These are phyloP conservation scores for Pythium dissotocum DNA, from an alignment of 352 stramenopile species.

Conservation along the genomic window DNA sequence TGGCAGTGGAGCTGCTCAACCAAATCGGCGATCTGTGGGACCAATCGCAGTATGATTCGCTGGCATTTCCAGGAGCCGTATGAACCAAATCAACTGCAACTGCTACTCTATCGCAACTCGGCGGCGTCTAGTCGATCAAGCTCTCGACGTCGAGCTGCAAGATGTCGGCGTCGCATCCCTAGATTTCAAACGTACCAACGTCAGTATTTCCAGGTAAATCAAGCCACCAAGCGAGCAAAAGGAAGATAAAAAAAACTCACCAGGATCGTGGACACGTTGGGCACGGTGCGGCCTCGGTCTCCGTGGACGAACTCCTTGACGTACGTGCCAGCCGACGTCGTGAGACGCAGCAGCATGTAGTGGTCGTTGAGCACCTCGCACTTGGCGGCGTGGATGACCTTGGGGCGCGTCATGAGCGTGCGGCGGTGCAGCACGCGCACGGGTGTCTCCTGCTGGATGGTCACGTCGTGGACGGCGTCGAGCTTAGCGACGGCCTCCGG, in stretches of 20 bases:
- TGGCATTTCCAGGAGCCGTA: slow-evolving; percentile 52
- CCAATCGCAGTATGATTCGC: slow-evolving; percentile 74
- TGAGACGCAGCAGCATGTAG: slow-evolving; percentile 96
- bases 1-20: slow-evolving; percentile 49
- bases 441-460: slow-evolving; percentile 95
- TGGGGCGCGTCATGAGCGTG: slow-evolving; percentile 91
- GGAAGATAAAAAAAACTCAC: slow-evolving; percentile 29
- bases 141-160: slow-evolving; percentile 96
- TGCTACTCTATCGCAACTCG: neutral
- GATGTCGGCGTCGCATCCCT: slow-evolving; percentile 94
- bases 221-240: no score
- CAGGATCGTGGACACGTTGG: slow-evolving; percentile 92
- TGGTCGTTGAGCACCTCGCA: slow-evolving; percentile 94
- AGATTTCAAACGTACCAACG: slow-evolving; percentile 34
- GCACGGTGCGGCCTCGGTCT: slow-evolving; percentile 96
- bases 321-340: slow-evolving; percentile 96
- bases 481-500: slow-evolving; percentile 66
- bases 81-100: neutral
- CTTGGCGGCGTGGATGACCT: slow-evolving; percentile 87
- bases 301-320: slow-evolving; percentile 99
- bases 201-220: slow-evolving; percentile 4
- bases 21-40: slow-evolving; percentile 83
- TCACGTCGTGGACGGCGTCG: slow-evolving; percentile 78
- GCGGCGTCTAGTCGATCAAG: slow-evolving; percentile 56
- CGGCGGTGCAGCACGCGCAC: slow-evolving; percentile 97